Evolutionary conservation across 1,139 yeast species (phyloP).

Genomic region (Kluyveromyces sp.): DNA sequence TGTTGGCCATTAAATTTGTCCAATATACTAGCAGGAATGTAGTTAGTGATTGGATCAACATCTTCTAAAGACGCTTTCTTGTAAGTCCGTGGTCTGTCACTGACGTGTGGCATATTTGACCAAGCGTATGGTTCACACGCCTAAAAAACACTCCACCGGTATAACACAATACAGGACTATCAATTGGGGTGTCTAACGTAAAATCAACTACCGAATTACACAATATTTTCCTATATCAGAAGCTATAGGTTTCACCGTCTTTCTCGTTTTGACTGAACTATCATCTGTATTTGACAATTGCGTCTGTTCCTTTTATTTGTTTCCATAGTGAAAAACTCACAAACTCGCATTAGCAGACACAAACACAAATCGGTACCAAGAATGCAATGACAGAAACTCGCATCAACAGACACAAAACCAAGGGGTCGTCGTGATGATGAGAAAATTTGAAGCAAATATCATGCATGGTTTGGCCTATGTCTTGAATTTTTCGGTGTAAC

Average conservation of each 20-base stretch:
- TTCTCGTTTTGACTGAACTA: too few relatives aligned
- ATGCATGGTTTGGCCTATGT: too few relatives aligned
- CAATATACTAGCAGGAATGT: conserved; percentile 36
- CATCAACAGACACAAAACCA: neutral
- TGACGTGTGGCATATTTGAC: conserved; percentile 11
- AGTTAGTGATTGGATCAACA: conserved; percentile 14
- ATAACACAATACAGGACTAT: neutral
- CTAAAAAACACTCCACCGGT: neutral
- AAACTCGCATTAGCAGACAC: neutral
- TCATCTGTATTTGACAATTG: too few relatives aligned
- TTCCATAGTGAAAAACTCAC: neutral
- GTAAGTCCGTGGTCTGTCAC: conserved; percentile 12
- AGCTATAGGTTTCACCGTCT: too few relatives aligned
- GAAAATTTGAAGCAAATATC: too few relatives aligned
- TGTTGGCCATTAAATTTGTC: conserved; percentile 44
- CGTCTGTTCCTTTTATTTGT: neutral
- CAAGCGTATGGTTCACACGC: neutral
- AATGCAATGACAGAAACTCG: neutral
- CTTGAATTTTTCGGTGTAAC: too few relatives aligned
- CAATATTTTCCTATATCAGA: too few relatives aligned
- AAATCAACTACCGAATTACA: too few relatives aligned
- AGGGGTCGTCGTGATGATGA: too few relatives aligned
- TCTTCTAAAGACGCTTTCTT: conserved; percentile 13
- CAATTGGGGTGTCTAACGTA: too few relatives aligned
- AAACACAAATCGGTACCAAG: neutral